Conservation (phyloP, 2,329 filamentous ascomycete genomes). For the Xylaria sp. region DNA sequence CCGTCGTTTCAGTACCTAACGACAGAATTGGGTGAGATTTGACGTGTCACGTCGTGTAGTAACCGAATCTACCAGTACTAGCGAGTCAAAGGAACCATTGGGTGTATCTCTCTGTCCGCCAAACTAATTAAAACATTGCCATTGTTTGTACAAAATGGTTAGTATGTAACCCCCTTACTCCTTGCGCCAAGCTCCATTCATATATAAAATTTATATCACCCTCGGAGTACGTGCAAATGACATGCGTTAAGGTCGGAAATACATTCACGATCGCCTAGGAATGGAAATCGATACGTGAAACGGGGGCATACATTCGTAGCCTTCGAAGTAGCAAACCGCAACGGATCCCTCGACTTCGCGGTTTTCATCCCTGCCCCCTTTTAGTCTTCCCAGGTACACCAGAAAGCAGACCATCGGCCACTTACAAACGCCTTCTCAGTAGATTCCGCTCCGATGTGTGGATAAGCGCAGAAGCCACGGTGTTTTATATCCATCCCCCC, state of each 20-base stretch:
- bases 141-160: conserved; percentile 24
- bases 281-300: not conserved
- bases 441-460: not conserved
- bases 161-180: not conserved
- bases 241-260: not conserved
- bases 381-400: not conserved
- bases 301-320: not conserved
- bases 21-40: conserved; percentile 1
- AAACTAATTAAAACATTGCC: conserved; percentile 1
- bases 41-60: not conserved
- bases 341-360: not conserved
- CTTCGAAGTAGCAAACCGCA: not conserved
- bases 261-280: conserved; percentile 3
- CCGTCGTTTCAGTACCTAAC: not conserved
- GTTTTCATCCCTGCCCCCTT: not conserved
- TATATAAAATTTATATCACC: conserved; percentile 1
- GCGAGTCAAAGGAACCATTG: not conserved
- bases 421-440: not conserved
- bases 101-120: conserved; percentile 3
- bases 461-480: not conserved
- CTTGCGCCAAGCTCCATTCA: conserved; percentile 14
- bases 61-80: not conserved
- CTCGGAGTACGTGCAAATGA: not conserved
- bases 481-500: conserved; percentile 25
- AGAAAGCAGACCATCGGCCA: not conserved